Base-by-base conservation (phyloP, 345 rosid genomes). In the Citrus glauca region DNA sequence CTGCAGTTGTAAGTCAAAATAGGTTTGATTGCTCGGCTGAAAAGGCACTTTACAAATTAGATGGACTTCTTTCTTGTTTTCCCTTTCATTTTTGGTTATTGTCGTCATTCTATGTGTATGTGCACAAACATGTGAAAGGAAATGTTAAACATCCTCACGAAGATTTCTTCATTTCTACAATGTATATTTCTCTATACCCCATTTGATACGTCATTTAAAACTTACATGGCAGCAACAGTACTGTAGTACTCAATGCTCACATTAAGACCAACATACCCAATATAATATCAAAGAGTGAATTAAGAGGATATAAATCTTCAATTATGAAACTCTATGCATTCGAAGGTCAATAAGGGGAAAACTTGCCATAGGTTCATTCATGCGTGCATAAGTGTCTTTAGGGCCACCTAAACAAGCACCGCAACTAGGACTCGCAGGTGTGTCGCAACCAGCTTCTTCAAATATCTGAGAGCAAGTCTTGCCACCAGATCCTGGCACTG, bases 351-450 rank as follows among this genome's bases (percentile, higher is more conserved):
- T 25, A 56, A 10, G 56, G 37, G 56, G 37, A 45, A 71, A 35
- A 30, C 90, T 71, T 90, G 83, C 98, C 90, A 85, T 81, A 72
- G 99, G 88, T 79, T 94, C 97, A 70, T 94, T 96, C 89, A 96
- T 81, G 30, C 98, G 97, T 25, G 98, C 98, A 76, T 94, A 94
- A 60, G 98, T 96, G 83, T 96, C 99, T 79, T 81, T 74, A 45
- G 99, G 99, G 79, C 99, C 97, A 81, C 99, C 99, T 91, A 96
- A 85, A 81, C 99, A 96, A 66, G 99, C 99, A 78, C 95, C 98
- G 80, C 99, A 96, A 79, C 93, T 88, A 79, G 99, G 98, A 84
- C 93, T 96, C 35, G 98, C 83, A 70, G 98, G 99, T 6, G 98
- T 89, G 85, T 96, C 99, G 62, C 99, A 96, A 45, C 99, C 99